phyloP scores from a whole-genome alignment of 1,284 basidiomycete species.

The Cutaneotrichosporon cutaneum region DNA sequence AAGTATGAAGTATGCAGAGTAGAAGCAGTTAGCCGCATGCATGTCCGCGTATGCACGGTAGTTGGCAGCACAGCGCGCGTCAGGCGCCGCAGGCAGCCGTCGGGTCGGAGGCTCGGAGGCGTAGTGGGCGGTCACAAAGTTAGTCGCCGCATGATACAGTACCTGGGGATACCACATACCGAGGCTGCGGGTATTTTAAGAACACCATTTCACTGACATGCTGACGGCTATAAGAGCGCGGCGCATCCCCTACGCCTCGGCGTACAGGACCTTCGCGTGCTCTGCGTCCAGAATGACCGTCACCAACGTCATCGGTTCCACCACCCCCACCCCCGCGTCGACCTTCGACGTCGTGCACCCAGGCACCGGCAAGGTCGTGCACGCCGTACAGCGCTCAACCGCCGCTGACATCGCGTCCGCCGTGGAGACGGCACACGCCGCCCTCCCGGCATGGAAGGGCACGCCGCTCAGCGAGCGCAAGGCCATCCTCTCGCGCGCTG shows the following conservation, averaged over 20 bases:
- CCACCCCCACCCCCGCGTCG: background rate
- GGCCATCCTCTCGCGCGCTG: conserved; percentile 16
- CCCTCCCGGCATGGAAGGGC: conserved; percentile 13
- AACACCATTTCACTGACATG: background rate
- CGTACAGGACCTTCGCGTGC: background rate
- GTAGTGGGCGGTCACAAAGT: background rate
- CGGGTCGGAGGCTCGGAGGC: background rate
- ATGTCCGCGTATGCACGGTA: background rate
- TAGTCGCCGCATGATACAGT: background rate
- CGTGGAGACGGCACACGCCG: conserved; percentile 12
- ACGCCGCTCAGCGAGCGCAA: conserved; percentile 18
- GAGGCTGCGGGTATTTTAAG: background rate
- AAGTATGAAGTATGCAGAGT: background rate
- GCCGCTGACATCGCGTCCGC: conserved; percentile 17
- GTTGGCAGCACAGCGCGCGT: too few relatives aligned
- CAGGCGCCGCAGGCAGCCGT: too few relatives aligned
- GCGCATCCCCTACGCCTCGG: background rate
- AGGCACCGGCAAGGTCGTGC: conserved; percentile 10
- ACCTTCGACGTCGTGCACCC: conserved; percentile 25
- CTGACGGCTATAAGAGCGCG: background rate
- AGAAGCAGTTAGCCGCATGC: background rate
- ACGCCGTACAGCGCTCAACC: conserved; percentile 17
- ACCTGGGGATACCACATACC: background rate
- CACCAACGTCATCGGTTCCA: conserved; percentile 9
- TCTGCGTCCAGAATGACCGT: background rate